Base-by-base conservation (phyloP, 768 basidiomycete genomes). In the Russula virescens region DNA sequence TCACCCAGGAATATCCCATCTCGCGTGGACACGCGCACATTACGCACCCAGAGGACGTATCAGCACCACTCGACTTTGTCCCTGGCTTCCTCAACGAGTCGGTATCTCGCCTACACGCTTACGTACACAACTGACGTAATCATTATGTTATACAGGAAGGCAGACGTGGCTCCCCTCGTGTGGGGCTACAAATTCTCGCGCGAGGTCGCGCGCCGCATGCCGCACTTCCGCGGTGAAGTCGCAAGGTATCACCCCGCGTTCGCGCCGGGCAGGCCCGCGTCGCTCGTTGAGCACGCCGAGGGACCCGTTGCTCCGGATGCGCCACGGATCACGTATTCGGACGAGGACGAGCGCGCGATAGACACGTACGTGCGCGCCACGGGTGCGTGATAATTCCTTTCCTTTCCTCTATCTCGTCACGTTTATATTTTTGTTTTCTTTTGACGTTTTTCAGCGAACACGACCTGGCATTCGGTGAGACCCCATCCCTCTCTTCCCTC, bases 201-300 rank as follows among this genome's bases (percentile, higher is more conserved):
- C 1, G 85, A 88, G 72, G 64, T 83, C 11, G 73, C 75, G 4
- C 79, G 86, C 40, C 81, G 86, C 18, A 83, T 85, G 79, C 60
- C 71, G 16, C 67, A 62, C 46, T 78, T 76, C 50, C 71, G 74
- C 18, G 76, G 76, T n/a, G 75, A 76, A 56, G 64, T 69, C 19
- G 46, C 61, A 0, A 50, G 46, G 10, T 21, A 52, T 18, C 73
- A 73, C 56, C 77, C 77, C 1, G 23, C 58, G 8, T 79, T 79
- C 53, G 45, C 70, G 0, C 57, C 57, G 2, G 72, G 70, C 28
- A 71, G 75, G 23, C 53, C 61, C 28, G 76, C 77, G 10, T 31
- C 48, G 11, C 6, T 52, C 21, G 11, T 62, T 8, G 23, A 21
- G 40, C 61, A 53, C 19, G 70, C 63, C 34, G 34, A 61, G 9